Conservation (phyloP, 805 yeast genomes). For the Metschnikowia koreensis region DNA sequence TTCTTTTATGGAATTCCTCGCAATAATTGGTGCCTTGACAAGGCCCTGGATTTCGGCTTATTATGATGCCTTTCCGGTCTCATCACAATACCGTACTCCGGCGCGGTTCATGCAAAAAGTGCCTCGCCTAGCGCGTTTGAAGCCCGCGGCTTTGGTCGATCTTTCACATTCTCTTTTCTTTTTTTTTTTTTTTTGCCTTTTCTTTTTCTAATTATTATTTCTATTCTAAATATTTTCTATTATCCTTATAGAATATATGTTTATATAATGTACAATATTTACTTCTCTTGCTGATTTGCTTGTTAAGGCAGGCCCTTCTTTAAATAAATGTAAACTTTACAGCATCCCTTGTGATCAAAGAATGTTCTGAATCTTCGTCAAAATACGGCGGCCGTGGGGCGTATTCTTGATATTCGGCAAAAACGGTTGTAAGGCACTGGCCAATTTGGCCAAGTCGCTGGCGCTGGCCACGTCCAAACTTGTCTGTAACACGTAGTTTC, state of each 20-base stretch:
- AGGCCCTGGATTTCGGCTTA: background rate
- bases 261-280: no score
- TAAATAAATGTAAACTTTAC: no score
- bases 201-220: no score
- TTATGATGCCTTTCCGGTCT: background rate
- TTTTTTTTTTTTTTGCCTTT: no score
- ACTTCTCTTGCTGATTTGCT: no score
- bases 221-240: no score
- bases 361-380: constrained; percentile 53
- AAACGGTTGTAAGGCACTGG: constrained; percentile 65
- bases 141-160: no score
- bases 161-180: no score
- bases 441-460: constrained; percentile 52
- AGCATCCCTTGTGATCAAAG: background rate
- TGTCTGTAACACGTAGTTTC: constrained; percentile 59
- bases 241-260: no score
- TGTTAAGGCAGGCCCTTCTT: no score
- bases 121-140: no score
- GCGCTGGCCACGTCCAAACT: constrained; percentile 54
- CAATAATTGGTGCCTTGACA: background rate
- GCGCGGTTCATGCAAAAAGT: background rate
- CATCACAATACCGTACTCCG: background rate
- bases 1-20: background rate
- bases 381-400: constrained; percentile 93
- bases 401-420: constrained; percentile 79